These are phyloP conservation scores for Kwoniella pini DNA, from an alignment of 768 basidiomycete genomes.

Conservation along the genomic window DNA sequence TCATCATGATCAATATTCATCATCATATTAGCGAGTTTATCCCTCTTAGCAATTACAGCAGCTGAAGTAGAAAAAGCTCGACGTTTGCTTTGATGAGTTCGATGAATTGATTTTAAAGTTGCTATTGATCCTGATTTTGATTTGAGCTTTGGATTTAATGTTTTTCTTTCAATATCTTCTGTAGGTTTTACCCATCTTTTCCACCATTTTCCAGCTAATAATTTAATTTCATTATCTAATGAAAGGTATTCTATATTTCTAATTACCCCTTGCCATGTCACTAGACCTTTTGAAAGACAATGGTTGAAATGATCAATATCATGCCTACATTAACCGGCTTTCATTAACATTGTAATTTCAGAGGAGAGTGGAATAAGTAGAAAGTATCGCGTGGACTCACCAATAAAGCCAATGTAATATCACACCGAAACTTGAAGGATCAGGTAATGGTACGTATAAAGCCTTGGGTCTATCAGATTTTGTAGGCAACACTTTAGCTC, in stretches of 20 bases:
- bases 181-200: slow-evolving; percentile 59
- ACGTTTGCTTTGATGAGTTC: not conserved
- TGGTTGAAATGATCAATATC: slow-evolving; percentile 66
- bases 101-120: not conserved
- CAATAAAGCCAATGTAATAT: slow-evolving; percentile 52
- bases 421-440: slow-evolving; percentile 47
- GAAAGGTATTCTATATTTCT: slow-evolving; percentile 87
- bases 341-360: not conserved
- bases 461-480: slow-evolving; percentile 29
- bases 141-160: not conserved
- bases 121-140: not conserved
- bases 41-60: not conserved
- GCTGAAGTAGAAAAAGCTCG: slow-evolving; percentile 3
- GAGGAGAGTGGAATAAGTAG: not conserved
- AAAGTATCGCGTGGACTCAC: no score
- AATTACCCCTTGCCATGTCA: slow-evolving; percentile 83
- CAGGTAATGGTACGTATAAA: slow-evolving; percentile 48
- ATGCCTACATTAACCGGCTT: slow-evolving; percentile 61
- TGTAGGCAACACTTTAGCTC: slow-evolving; percentile 35
- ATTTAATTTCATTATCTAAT: slow-evolving; percentile 71
- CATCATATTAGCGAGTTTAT: not conserved
- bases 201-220: slow-evolving; percentile 76
- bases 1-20: slow-evolving; percentile 1
- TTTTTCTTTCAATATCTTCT: not conserved
- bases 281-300: slow-evolving; percentile 64